A percentile compares a stretch with the other conserved stretches of the same genome.
phyloP scores from a whole-genome alignment of 2,329 filamentous ascomycete species.

The Lachnellula subtilissima region DNA sequence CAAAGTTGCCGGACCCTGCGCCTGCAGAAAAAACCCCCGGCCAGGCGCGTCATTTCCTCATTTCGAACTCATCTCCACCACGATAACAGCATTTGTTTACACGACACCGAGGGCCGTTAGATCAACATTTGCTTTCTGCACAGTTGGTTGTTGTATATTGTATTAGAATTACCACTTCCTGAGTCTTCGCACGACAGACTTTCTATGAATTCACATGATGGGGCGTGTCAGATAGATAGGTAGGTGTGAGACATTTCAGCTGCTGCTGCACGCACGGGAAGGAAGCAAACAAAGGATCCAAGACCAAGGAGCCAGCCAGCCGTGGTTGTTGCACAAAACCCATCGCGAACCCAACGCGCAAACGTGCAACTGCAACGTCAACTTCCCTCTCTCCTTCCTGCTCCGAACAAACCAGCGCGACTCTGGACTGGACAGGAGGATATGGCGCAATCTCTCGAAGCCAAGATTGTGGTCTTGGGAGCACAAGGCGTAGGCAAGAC shows the following conservation, averaged over 20 bases:
- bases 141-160: not conserved
- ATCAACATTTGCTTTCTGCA: not conserved
- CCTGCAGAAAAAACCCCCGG: not conserved
- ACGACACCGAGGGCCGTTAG: not conserved
- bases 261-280: not conserved
- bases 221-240: not conserved
- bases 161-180: not conserved
- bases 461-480: slow-evolving; percentile 78
- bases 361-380: not conserved
- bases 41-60: slow-evolving; percentile 6
- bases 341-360: not conserved
- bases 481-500: slow-evolving; percentile 78
- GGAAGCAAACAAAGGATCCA: not conserved
- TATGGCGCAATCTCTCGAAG: slow-evolving; percentile 59
- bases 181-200: not conserved
- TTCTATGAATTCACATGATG: not conserved
- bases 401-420: not conserved
- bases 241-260: not conserved
- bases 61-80: not conserved
- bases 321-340: not conserved
- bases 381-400: not conserved
- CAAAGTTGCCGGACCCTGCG: too few relatives aligned
- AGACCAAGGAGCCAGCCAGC: too few relatives aligned
- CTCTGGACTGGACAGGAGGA: not conserved
- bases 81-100: not conserved